A percentile compares a stretch with the other conserved stretches of the same genome.
Evolutionary conservation across 345 rosid species (phyloP).

Genomic region (Salix exigua): DNA sequence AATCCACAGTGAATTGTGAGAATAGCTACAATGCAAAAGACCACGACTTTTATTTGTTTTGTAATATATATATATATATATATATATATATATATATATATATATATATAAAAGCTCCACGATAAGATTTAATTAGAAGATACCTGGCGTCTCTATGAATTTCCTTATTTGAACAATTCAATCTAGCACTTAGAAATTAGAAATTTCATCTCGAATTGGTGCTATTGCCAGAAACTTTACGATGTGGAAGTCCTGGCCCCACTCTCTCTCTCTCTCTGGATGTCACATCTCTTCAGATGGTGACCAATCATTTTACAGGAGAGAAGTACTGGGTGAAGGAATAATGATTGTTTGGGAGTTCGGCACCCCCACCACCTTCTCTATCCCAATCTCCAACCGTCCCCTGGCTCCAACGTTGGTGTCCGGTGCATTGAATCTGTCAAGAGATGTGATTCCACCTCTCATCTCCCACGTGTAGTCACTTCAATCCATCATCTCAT

Average conservation of each 20-base stretch:
- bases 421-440: background rate
- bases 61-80: no score
- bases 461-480: slow-evolving; percentile 14
- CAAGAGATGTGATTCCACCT: slow-evolving; percentile 25
- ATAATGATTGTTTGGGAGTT: background rate
- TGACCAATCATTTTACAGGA: background rate
- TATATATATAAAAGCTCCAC: no score
- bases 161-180: background rate
- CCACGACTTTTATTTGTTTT: no score
- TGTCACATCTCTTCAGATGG: background rate
- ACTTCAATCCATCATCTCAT: slow-evolving; percentile 17
- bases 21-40: no score
- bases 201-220: background rate
- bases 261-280: background rate
- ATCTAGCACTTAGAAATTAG: background rate
- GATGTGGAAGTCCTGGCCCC: background rate
- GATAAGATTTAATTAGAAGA: background rate
- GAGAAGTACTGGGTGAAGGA: background rate
- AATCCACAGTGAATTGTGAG: no score
- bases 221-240: background rate
- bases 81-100: no score
- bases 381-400: background rate
- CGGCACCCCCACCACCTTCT: background rate
- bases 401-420: background rate
- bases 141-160: background rate